Conservation (phyloP, 148 eudicot genomes). For the Drosera capensis region DNA sequence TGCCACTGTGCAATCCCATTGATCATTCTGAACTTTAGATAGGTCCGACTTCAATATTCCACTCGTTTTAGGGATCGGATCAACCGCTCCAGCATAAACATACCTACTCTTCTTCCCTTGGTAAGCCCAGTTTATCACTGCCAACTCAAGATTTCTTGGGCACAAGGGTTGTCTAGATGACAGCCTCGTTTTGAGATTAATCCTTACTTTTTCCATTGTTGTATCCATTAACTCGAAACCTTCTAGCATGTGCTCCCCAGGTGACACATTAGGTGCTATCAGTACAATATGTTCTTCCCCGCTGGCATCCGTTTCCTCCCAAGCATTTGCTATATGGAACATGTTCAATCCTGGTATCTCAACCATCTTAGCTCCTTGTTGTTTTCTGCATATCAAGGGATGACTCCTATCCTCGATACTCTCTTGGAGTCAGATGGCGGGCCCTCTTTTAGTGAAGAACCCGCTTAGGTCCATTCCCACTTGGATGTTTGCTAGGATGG, state of each 20-base stretch:
- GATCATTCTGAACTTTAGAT: conserved; percentile 12
- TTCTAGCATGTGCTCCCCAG: conserved; percentile 4
- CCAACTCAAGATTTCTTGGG: conserved; percentile 9
- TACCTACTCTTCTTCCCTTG: conserved; percentile 11
- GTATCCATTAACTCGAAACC: conserved; percentile 4
- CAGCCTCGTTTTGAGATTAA: conserved; percentile 4
- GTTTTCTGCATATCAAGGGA: conserved; percentile 8
- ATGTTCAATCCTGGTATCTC: conserved; percentile 13
- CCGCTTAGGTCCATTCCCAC: conserved; percentile 7
- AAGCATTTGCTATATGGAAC: conserved; percentile 17
- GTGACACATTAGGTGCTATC: conserved; percentile 7
- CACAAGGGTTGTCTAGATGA: conserved; percentile 5
- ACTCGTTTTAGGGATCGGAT: conserved; percentile 10
- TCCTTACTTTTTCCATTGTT: conserved; percentile 9
- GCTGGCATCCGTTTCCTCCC: conserved; percentile 14
- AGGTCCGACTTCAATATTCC: conserved; percentile 21
- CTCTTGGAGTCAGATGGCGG: conserved; percentile 4
- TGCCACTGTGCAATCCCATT: conserved; percentile 26
- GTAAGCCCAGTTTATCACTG: conserved; percentile 11
- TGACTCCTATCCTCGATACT: conserved; percentile 17
- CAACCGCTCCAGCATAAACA: conserved; percentile 7
- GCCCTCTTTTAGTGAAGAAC: conserved; percentile 8
- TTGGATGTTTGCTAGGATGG: conserved; percentile 18
- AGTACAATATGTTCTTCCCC: background rate
- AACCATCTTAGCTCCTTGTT: conserved; percentile 17